These are phyloP conservation scores for Polymyxa betae DNA, from an alignment of 208 protist genomes.

Conservation along the genomic window DNA sequence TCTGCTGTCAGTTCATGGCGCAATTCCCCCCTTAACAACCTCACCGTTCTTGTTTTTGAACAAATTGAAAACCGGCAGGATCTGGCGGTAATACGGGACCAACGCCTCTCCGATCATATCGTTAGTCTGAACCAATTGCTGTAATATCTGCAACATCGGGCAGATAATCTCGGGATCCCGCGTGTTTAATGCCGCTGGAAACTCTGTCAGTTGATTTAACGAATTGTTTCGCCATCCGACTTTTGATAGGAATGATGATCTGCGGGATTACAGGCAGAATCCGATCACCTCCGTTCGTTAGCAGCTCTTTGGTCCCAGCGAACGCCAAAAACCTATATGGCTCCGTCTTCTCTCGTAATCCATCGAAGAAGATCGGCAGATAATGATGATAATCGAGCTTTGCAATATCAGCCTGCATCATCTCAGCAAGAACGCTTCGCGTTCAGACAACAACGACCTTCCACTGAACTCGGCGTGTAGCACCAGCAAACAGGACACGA, in stretches of 20 bases:
- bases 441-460: not conserved
- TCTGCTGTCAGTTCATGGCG: not conserved
- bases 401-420: constrained; percentile 75
- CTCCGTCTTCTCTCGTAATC: constrained; percentile 90
- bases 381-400: constrained; percentile 98
- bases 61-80: constrained; percentile 97
- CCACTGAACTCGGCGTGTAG: constrained; percentile 46
- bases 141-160: constrained; percentile 84
- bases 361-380: constrained; percentile 98
- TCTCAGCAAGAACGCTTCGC: not conserved
- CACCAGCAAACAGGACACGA: constrained; percentile 72
- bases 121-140: constrained; percentile 89
- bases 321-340: constrained; percentile 92
- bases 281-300: constrained; percentile 85
- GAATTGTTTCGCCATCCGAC: not conserved
- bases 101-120: constrained; percentile 91
- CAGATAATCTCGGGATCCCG: constrained; percentile 91
- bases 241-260: constrained; percentile 97
- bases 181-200: constrained; percentile 88
- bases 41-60: constrained; percentile 87
- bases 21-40: not conserved
- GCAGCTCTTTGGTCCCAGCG: constrained; percentile 60
- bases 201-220: not conserved
- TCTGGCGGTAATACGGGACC: constrained; percentile 97
- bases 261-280: constrained; percentile 96